Evolutionary conservation across 495 filamentous ascomycete species (phyloP).

Genomic region (Entonaema liquescens): DNA sequence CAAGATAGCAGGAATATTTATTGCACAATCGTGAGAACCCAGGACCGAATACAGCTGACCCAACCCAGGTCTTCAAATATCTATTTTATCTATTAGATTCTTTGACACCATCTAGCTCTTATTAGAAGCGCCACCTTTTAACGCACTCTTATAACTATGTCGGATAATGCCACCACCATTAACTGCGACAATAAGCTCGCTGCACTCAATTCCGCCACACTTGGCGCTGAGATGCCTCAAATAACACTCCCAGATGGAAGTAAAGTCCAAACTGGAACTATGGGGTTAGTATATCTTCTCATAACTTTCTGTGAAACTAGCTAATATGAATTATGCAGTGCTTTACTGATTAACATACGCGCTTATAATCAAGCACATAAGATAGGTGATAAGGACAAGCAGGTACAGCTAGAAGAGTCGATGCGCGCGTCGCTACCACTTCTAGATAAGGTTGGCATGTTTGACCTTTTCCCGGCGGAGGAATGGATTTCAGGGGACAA

Average conservation of each 20-base stretch:
- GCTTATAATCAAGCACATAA: slow-evolving; percentile 38
- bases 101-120: background rate
- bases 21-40: background rate
- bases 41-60: background rate
- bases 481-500: slow-evolving; percentile 42
- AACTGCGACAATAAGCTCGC: slow-evolving; percentile 23
- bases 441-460: slow-evolving; percentile 37
- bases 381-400: slow-evolving; percentile 27
- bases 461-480: slow-evolving; percentile 40
- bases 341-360: slow-evolving; percentile 42
- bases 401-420: slow-evolving; percentile 16
- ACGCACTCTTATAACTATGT: slow-evolving; percentile 13
- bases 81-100: background rate
- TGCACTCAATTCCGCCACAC: slow-evolving; percentile 34
- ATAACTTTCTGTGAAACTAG: background rate
- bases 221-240: slow-evolving; percentile 37
- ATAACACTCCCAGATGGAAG: slow-evolving; percentile 40
- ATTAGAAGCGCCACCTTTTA: background rate
- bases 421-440: slow-evolving; percentile 37
- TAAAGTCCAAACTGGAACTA: slow-evolving; percentile 43
- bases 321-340: slow-evolving; percentile 13
- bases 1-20: background rate
- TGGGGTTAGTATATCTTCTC: slow-evolving; percentile 21
- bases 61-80: background rate
- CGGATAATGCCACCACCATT: background rate